Evolutionary conservation across 2,329 filamentous ascomycete species (phyloP).

Genomic region (Colletotrichum truncatum): DNA sequence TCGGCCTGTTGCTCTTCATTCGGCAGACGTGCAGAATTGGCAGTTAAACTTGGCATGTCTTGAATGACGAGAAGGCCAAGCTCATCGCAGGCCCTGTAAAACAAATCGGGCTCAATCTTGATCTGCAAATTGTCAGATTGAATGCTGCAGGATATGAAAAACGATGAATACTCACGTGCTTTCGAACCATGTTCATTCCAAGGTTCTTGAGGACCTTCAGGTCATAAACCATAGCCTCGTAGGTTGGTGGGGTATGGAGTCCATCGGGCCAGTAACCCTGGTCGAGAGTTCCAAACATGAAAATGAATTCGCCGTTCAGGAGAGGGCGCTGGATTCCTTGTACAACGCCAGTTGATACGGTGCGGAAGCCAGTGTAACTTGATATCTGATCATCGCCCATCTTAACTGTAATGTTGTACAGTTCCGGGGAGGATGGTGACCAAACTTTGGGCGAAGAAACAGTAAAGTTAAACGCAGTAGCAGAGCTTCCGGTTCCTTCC

Average conservation of each 20-base stretch:
- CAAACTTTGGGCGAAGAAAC: slow-evolving; percentile 67
- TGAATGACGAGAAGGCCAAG: slow-evolving; percentile 74
- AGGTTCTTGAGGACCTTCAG: slow-evolving; percentile 70
- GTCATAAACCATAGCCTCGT: slow-evolving; percentile 75
- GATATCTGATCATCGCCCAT: slow-evolving; percentile 60
- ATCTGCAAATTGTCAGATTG: slow-evolving; percentile 50
- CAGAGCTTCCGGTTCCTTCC: slow-evolving; percentile 53
- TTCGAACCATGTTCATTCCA: slow-evolving; percentile 76
- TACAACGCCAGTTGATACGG: slow-evolving; percentile 64
- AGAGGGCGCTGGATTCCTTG: slow-evolving; percentile 68
- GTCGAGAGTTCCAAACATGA: slow-evolving; percentile 74
- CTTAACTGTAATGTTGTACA: slow-evolving; percentile 71
- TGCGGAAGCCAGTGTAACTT: slow-evolving; percentile 77
- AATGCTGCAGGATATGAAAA: background rate
- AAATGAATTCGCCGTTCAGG: slow-evolving; percentile 75
- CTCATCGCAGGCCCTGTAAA: slow-evolving; percentile 74
- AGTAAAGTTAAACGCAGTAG: slow-evolving; percentile 61
- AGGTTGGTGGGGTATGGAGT: slow-evolving; percentile 70
- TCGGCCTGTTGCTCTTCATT: slow-evolving; percentile 65
- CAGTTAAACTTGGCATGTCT: slow-evolving; percentile 73
- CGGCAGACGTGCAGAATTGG: slow-evolving; percentile 43
- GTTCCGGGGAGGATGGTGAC: slow-evolving; percentile 68
- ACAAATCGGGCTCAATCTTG: slow-evolving; percentile 74
- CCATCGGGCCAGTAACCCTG: slow-evolving; percentile 80
- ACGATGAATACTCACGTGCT: slow-evolving; percentile 62